phyloP scores from a whole-genome alignment of 2,329 filamentous ascomycete genomes.

The Proliferodiscus dingleyae region DNA sequence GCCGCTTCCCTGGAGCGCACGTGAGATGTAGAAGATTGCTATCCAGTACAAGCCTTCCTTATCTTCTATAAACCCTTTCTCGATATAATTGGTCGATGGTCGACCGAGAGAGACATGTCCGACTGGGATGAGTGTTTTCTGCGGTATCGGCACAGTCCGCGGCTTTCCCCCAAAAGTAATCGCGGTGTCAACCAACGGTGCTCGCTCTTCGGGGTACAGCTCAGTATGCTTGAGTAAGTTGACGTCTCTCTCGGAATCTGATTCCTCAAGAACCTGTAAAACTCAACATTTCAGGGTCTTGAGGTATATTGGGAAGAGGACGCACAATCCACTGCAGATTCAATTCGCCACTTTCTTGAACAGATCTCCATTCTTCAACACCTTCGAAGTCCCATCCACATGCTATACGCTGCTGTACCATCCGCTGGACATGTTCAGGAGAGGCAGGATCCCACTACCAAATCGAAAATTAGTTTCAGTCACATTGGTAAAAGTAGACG shows the following conservation, averaged over 20 bases:
- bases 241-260: constrained; percentile 13
- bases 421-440: no score
- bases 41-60: constrained; percentile 21
- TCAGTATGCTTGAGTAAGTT: constrained; percentile 18
- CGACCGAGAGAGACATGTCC: constrained; percentile 26
- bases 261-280: constrained; percentile 15
- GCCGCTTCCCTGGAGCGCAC: constrained; percentile 22
- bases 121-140: constrained; percentile 19
- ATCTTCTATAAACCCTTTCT: constrained; percentile 6
- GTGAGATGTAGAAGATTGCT: constrained; percentile 23
- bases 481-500: no score
- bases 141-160: constrained; percentile 11
- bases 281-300: constrained; percentile 1
- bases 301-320: not conserved
- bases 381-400: constrained; percentile 20
- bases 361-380: constrained; percentile 26
- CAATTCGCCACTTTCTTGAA: constrained; percentile 2
- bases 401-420: no score
- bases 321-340: constrained; percentile 11
- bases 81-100: constrained; percentile 3
- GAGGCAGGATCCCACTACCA: no score
- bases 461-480: no score
- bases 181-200: constrained; percentile 19
- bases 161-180: constrained; percentile 15
- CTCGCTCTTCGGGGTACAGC: constrained; percentile 16